Base-by-base conservation (phyloP, 2,329 filamentous ascomycete genomes). In the Talaromyces sp. region DNA sequence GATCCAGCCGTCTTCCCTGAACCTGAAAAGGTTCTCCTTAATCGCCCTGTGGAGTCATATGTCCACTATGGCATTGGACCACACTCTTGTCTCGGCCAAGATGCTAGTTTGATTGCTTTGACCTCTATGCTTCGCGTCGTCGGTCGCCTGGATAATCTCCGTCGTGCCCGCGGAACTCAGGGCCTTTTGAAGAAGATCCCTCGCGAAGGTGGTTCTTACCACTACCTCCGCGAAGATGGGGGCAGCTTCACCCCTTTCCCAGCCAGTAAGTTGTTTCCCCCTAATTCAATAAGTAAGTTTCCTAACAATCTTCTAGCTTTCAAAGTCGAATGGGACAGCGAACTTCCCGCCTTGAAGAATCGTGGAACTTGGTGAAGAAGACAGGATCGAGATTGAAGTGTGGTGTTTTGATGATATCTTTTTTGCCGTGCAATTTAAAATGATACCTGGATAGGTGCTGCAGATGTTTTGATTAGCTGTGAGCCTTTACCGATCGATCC, bases 191-290 rank as follows among this genome's bases (percentile, higher is more conserved):
- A 90, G 80, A 88, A 85, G 77, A 80, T 91, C 1, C 75, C 79
- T 0, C 79, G 80, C 8, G 77, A 80, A 0, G 84, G 81, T 0
- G 85, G 84, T 0, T 83, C 82, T 71, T 83, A 79, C 9, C 76
- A 84, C 6, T 91, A 90, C 71, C 78, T 91, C 80, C 82, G 83
- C 40, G 84, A 88, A 74, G 86, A 91, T 69, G 86, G 87, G 78
- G 84, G 85, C 16, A 77, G 77, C 21, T 82, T 81, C 67, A 83
- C 79, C 65, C 78, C 82, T 23, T 86, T 82, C 72, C 80, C 81
- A 18, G 77, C 72, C 60, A 76, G 74, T 77, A 69, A 73, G 75
- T 67, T n/a, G 52, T 57, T 44, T 55, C 54, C 23, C 8, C 54
- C 50, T 5, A 8, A 35, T 12, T 42, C 42, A 31, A 18, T 33